phyloP scores from a whole-genome alignment of 352 stramenopile genomes.

The Globisporangium alternatum region DNA sequence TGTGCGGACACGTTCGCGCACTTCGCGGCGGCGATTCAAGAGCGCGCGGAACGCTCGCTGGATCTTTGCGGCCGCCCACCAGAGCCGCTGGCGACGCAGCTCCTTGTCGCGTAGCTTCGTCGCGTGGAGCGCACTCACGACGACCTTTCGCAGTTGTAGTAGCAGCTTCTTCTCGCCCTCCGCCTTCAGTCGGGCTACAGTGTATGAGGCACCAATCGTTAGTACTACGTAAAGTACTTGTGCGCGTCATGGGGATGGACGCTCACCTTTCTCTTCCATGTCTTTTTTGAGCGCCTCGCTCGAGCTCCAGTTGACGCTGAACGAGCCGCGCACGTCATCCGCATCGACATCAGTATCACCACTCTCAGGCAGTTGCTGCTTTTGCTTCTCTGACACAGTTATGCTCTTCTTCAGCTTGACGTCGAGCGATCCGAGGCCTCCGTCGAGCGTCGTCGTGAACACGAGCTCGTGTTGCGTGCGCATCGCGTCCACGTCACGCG shows the following conservation, averaged over 20 bases:
- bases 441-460: conserved; percentile 36
- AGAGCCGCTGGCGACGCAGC: conserved; percentile 22
- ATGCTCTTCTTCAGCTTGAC: conserved; percentile 27
- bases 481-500: conserved; percentile 38
- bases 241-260: too few species aligned
- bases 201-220: neutral
- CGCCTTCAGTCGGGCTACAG: conserved; percentile 25
- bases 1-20: conserved; percentile 11
- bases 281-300: conserved; percentile 49
- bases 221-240: neutral
- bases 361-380: neutral
- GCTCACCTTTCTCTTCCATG: conserved; percentile 37
- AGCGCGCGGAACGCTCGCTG: conserved; percentile 30
- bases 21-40: conserved; percentile 16
- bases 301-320: conserved; percentile 57
- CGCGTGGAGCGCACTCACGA: conserved; percentile 19
- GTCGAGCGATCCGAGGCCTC: conserved; percentile 32
- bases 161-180: conserved; percentile 41
- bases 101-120: conserved; percentile 23
- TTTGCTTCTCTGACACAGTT: neutral
- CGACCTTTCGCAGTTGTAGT: conserved; percentile 27
- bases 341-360: neutral
- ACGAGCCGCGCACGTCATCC: conserved; percentile 17
- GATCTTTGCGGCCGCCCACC: conserved; percentile 31
- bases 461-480: conserved; percentile 39